Evolutionary conservation across 2,329 filamentous ascomycete species (phyloP).

Genomic region (Exophiala viscosa): DNA sequence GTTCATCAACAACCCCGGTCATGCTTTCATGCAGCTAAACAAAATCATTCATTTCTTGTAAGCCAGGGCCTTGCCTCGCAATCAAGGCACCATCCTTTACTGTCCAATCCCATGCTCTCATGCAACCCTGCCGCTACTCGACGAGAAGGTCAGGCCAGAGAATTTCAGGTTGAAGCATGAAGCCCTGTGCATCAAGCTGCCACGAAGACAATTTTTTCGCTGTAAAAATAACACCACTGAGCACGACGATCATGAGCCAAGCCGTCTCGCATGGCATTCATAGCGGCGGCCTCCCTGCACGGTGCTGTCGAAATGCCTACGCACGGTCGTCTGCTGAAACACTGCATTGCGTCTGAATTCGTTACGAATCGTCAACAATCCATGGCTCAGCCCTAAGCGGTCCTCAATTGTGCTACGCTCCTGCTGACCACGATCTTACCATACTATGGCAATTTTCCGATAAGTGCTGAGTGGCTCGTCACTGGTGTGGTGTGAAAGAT

Average conservation of each 20-base stretch:
- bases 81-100: constrained; percentile 23
- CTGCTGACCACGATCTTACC: background rate
- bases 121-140: constrained; percentile 7
- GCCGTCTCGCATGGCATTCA: background rate
- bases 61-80: constrained; percentile 13
- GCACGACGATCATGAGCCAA: background rate
- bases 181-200: background rate
- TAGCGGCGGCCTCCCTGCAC: background rate
- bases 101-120: constrained; percentile 2
- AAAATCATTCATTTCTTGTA: constrained; percentile 2
- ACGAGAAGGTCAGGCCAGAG: constrained; percentile 6
- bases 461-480: background rate
- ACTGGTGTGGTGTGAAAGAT: background rate
- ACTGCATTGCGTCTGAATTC: background rate
- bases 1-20: background rate
- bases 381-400: background rate
- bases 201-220: background rate
- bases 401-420: too few relatives aligned
- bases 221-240: background rate
- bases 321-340: background rate
- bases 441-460: background rate
- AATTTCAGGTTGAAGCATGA: constrained; percentile 1
- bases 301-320: background rate
- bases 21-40: constrained; percentile 13
- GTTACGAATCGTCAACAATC: background rate